A percentile compares a stretch with the other conserved stretches of the same genome.
These are phyloP conservation scores for Exserohilum rostratum DNA, from an alignment of 2,329 filamentous ascomycete species.

Conservation along the genomic window DNA sequence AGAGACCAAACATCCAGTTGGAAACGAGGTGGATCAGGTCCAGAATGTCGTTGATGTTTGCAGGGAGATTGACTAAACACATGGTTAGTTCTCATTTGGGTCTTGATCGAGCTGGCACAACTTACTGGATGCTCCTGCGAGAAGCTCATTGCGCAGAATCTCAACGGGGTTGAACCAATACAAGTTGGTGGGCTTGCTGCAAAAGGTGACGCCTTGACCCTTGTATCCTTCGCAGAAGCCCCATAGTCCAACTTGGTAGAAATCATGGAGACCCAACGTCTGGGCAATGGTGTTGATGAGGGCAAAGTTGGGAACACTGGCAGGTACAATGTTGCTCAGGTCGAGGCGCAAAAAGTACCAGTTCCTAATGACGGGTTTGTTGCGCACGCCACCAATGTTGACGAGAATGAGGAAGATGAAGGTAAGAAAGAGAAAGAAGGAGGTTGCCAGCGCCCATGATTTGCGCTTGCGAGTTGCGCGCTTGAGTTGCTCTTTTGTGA, in stretches of 20 bases:
- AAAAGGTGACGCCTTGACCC: slow-evolving; percentile 74
- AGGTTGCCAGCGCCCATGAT: slow-evolving; percentile 68
- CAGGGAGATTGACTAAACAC: slow-evolving; percentile 72
- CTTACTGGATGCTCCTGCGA: slow-evolving; percentile 77
- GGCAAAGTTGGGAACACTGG: slow-evolving; percentile 70
- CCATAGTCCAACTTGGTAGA: slow-evolving; percentile 93
- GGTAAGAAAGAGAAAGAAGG: slow-evolving; percentile 73
- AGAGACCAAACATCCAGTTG: slow-evolving; percentile 88
- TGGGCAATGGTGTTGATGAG: slow-evolving; percentile 88
- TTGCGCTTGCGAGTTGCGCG: slow-evolving; percentile 57
- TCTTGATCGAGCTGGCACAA: slow-evolving; percentile 4
- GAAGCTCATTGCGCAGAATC: slow-evolving; percentile 78
- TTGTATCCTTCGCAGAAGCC: slow-evolving; percentile 88
- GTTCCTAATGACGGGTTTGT: slow-evolving; percentile 65
- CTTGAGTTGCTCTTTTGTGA: slow-evolving; percentile 47
- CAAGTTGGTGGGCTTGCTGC: slow-evolving; percentile 70
- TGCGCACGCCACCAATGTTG: slow-evolving; percentile 75
- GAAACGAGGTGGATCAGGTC: slow-evolving; percentile 75
- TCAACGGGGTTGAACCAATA: slow-evolving; percentile 94
- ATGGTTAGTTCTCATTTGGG: not conserved
- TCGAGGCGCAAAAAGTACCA: slow-evolving; percentile 88
- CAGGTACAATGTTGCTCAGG: slow-evolving; percentile 79
- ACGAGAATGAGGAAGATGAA: slow-evolving; percentile 82
- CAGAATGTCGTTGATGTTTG: slow-evolving; percentile 74
- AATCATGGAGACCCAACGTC: slow-evolving; percentile 87